Evolutionary conservation across 768 basidiomycete genomes (phyloP).

Genomic region (Mycena polygramma): DNA sequence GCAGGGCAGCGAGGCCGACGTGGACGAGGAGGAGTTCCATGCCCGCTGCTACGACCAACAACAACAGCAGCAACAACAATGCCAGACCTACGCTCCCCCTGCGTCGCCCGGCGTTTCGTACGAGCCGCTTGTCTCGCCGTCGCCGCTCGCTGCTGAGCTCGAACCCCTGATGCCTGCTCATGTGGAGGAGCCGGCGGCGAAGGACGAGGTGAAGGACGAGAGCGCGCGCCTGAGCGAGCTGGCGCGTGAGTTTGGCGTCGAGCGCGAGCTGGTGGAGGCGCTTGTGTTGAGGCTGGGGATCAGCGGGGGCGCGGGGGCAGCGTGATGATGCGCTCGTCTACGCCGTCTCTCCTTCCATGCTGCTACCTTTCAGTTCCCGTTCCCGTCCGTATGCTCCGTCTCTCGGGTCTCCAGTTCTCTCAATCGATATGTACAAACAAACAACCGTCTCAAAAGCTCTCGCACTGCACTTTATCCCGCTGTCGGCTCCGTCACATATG

Average conservation of each 20-base stretch:
- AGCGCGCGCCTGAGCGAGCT: constrained; percentile 59
- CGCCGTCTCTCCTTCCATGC: neutral
- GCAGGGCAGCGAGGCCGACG: constrained; percentile 15
- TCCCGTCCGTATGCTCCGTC: neutral
- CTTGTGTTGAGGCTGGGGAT: constrained; percentile 68
- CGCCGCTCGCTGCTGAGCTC: constrained; percentile 7
- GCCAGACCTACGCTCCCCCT: constrained; percentile 33
- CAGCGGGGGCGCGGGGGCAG: constrained; percentile 1
- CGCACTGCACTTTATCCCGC: constrained; percentile 28
- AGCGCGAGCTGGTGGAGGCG: constrained; percentile 75
- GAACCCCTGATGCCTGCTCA: constrained; percentile 21
- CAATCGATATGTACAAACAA: constrained; percentile 10
- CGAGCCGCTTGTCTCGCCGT: constrained; percentile 5
- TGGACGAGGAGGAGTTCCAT: constrained; percentile 36
- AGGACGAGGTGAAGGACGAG: constrained; percentile 37
- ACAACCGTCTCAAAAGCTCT: constrained; percentile 27
- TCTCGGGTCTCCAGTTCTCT: neutral
- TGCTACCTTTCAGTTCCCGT: too few species aligned
- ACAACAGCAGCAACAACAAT: constrained; percentile 17
- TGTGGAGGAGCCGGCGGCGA: neutral
- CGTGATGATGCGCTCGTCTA: neutral
- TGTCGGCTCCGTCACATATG: neutral
- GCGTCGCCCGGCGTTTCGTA: constrained; percentile 17
- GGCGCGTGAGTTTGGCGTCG: constrained; percentile 83
- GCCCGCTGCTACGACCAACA: constrained; percentile 16